Evolutionary conservation across 225 moss, liverwort and hornwort species (phyloP).

Genomic region (Marchantia polymorpha): DNA sequence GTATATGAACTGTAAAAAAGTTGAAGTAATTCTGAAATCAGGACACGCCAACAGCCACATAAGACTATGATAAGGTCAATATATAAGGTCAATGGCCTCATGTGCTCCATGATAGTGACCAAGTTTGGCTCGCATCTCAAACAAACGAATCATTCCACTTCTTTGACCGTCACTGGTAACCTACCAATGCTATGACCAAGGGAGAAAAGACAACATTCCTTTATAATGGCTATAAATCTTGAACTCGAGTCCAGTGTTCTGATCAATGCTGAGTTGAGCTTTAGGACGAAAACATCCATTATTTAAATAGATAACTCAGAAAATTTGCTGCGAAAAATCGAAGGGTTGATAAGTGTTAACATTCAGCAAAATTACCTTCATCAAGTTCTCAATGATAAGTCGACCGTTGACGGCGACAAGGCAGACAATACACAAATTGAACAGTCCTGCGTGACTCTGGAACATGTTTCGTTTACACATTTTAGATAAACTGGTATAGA

Average conservation of each 20-base stretch:
- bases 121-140: neutral
- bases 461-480: neutral
- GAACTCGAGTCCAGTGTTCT: neutral
- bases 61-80: neutral
- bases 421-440: slow-evolving; percentile 84
- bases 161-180: neutral
- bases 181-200: neutral
- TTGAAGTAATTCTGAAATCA: too few species aligned
- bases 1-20: neutral
- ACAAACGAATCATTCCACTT: neutral
- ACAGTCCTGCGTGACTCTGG: slow-evolving; percentile 94
- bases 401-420: slow-evolving; percentile 78
- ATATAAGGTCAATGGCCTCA: neutral
- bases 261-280: neutral
- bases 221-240: neutral
- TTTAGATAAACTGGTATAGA: neutral
- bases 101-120: neutral
- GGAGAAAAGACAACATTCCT: neutral
- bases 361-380: slow-evolving; percentile 59
- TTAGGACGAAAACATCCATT: neutral
- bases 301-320: neutral
- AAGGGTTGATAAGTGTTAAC: neutral
- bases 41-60: neutral
- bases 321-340: neutral
- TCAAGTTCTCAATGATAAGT: slow-evolving; percentile 84